A percentile compares a stretch with the other conserved stretches of the same genome.
phyloP scores from a whole-genome alignment of 2,329 filamentous ascomycete species.

The Colletotrichum sp. region DNA sequence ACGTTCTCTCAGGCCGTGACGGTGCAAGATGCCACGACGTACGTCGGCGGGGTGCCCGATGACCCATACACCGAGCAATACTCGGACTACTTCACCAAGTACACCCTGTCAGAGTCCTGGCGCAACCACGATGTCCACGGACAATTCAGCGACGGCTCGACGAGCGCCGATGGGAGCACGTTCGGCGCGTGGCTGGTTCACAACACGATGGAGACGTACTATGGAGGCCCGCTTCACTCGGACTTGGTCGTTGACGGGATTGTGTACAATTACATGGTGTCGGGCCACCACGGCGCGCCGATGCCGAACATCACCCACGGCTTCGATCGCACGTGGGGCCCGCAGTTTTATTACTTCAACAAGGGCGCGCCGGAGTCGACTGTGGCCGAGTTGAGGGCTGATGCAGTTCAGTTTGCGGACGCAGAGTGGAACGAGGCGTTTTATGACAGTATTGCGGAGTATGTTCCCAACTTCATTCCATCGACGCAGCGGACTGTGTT shows the following conservation, averaged over 20 bases:
- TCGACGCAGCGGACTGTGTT: slow-evolving; percentile 55
- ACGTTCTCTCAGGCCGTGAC: slow-evolving; percentile 46
- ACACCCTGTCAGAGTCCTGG: slow-evolving; percentile 65
- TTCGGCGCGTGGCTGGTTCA: slow-evolving; percentile 69
- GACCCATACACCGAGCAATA: slow-evolving; percentile 61
- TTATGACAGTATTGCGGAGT: slow-evolving; percentile 65
- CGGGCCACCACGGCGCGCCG: slow-evolving; percentile 67
- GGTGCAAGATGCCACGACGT: slow-evolving; percentile 71
- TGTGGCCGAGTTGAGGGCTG: slow-evolving; percentile 27
- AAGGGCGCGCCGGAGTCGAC: not conserved
- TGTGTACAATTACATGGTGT: slow-evolving; percentile 67
- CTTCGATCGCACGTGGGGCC: slow-evolving; percentile 70
- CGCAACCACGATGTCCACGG: slow-evolving; percentile 64
- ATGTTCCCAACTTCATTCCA: slow-evolving; percentile 64
- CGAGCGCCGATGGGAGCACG: slow-evolving; percentile 52
- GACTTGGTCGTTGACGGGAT: slow-evolving; percentile 70
- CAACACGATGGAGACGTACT: slow-evolving; percentile 69
- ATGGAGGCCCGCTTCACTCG: slow-evolving; percentile 65
- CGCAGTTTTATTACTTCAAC: slow-evolving; percentile 69
- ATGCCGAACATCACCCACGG: slow-evolving; percentile 69
- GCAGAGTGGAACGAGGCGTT: slow-evolving; percentile 62
- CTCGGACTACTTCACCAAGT: slow-evolving; percentile 70
- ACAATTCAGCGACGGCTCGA: slow-evolving; percentile 40
- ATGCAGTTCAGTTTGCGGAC: slow-evolving; percentile 56
- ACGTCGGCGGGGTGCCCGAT: slow-evolving; percentile 56